These are phyloP conservation scores for Pyrenochaeta sp. DNA, from an alignment of 2,329 filamentous ascomycete genomes.

Conservation along the genomic window DNA sequence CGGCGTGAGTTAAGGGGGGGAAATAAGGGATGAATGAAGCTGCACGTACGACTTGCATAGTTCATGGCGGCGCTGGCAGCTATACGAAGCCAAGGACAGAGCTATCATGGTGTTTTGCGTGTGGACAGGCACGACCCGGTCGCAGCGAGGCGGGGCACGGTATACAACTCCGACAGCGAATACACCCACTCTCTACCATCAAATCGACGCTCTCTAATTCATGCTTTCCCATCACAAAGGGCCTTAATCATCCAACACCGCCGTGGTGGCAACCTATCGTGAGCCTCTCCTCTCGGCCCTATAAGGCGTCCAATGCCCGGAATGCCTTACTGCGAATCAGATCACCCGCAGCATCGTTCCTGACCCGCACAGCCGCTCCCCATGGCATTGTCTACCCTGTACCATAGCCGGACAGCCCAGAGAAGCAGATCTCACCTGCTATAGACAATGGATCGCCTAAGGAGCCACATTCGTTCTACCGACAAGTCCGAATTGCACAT, in stretches of 20 bases:
- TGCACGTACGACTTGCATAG: neutral
- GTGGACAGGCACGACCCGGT: neutral
- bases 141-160: neutral
- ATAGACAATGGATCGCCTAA: slow-evolving; percentile 17
- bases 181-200: neutral
- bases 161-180: neutral
- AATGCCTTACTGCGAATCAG: slow-evolving; percentile 3
- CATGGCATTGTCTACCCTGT: slow-evolving; percentile 6
- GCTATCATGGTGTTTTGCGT: neutral
- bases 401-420: neutral
- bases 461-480: slow-evolving; percentile 4
- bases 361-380: slow-evolving; percentile 14
- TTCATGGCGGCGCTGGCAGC: neutral
- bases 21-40: neutral
- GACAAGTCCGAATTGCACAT: slow-evolving; percentile 5
- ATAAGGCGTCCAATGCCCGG: slow-evolving; percentile 11
- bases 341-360: neutral
- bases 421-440: slow-evolving; percentile 2
- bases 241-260: slow-evolving; percentile 4
- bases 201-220: neutral
- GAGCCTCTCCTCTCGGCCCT: slow-evolving; percentile 13
- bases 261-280: slow-evolving; percentile 15
- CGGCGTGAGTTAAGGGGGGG: neutral
- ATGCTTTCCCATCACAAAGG: neutral
- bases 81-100: neutral